Evolutionary conservation across 139 green algal genomes (phyloP).

Genomic region (Edaphochlamys debaryana): DNA sequence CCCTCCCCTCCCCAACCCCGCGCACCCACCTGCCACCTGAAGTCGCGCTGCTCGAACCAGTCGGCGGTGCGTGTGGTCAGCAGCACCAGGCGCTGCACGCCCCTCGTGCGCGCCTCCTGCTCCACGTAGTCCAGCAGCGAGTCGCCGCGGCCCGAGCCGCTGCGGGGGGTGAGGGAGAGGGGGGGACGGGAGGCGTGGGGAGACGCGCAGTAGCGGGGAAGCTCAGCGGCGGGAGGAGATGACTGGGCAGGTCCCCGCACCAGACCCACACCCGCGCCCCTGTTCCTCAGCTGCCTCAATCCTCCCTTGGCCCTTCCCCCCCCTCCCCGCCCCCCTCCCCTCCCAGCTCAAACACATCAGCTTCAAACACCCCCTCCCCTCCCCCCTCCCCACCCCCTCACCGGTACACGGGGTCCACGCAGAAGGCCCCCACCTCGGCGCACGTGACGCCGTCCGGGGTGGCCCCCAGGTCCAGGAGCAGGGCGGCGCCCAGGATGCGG

Average conservation of each 20-base stretch:
- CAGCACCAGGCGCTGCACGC: conserved; percentile 81
- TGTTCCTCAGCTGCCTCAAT: background rate
- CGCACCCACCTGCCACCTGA: conserved; percentile 49
- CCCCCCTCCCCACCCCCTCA: background rate
- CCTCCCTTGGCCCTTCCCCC: background rate
- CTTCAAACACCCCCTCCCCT: too few species aligned
- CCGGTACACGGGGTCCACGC: conserved; percentile 68
- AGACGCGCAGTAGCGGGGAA: too few species aligned
- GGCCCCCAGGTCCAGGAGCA: conserved; percentile 73
- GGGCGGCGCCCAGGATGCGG: conserved; percentile 84
- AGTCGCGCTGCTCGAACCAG: conserved; percentile 86
- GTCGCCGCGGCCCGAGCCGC: conserved; percentile 89
- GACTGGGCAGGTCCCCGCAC: background rate
- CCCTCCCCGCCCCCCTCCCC: too few species aligned
- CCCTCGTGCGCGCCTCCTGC: conserved; percentile 65
- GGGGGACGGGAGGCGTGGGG: background rate
- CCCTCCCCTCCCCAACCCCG: too few species aligned
- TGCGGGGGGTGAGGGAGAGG: conserved; percentile 49
- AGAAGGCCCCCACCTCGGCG: conserved; percentile 92
- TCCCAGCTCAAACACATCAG: too few species aligned
- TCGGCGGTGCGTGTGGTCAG: conserved; percentile 87
- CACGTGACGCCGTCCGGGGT: conserved; percentile 59
- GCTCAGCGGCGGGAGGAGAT: too few species aligned
- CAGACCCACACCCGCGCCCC: background rate
- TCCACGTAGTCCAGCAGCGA: conserved; percentile 79